Base-by-base conservation (phyloP, 129 eudicot genomes). In the Flaveria brownii region DNA sequence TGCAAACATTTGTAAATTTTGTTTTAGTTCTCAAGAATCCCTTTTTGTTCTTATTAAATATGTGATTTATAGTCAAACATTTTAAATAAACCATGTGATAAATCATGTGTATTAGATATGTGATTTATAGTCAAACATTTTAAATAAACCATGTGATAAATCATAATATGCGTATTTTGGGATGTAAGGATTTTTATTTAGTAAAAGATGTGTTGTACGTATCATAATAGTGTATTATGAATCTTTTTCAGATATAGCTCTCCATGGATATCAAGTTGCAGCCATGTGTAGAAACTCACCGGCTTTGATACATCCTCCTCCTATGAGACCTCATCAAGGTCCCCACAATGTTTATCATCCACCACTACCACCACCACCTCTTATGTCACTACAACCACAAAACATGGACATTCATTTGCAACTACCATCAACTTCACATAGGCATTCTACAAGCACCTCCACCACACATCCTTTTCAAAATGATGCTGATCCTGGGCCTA, bases 191-290 rank as follows among this genome's bases (percentile, higher is more conserved):
- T 11, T 41, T n/a, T 55, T 6, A 57, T 22, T 6, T 39, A 59
- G 18, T 55, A 56, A 57, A 39, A 56, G 52, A 39, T 36, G 14
- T 6, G 49, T 42, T 18, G 33, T 22, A 25, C 15, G 16, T 30
- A 63, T 63, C 46, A 30, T 63, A 63, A 60, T 23, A 63, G 18
- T 9, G 69, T 30, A 14, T 6, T 6, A 63, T 63, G 66, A 60
- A 22, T 52, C 60, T 63, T 63, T 25, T 30, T 46, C 52, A 26
- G 66, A 60, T 17, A 39, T 46, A 30, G 65, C 64, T 80, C 28
- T 33, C 61, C 85, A 73, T 69, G 88, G 93, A 80, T 92, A 83
- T 87, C 93, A 85, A 76, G 85, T 82, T 41, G 69, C 85, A 56
- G 57, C 84, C 51, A 76, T 72, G 66, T 84, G 77, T 77, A 82